Percentiles rank a stretch among this genome's conserved stretches.
These are phyloP conservation scores for Arxiozyma slooffiae DNA, from an alignment of 1,139 yeast species.

Conservation along the genomic window DNA sequence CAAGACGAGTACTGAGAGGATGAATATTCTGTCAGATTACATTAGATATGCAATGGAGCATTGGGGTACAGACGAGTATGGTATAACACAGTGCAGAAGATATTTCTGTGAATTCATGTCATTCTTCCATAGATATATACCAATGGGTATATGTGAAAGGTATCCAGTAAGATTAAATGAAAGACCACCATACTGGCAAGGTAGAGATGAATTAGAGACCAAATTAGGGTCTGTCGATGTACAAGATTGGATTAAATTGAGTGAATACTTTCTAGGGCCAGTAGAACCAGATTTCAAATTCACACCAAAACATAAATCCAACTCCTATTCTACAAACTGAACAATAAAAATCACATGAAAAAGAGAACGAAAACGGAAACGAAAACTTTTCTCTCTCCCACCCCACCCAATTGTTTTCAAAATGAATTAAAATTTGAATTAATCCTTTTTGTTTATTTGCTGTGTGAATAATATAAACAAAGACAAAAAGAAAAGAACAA, in stretches of 20 bases:
- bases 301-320: conserved; percentile 90
- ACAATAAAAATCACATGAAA: too few species aligned
- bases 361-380: too few species aligned
- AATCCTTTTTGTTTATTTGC: too few species aligned
- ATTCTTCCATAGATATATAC: conserved; percentile 88
- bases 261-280: conserved; percentile 94
- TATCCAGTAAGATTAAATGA: conserved; percentile 85
- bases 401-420: too few species aligned
- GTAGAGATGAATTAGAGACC: conserved; percentile 91
- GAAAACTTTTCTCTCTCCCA: too few species aligned
- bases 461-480: background rate
- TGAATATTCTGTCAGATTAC: conserved; percentile 60
- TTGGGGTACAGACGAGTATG: conserved; percentile 97
- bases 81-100: conserved; percentile 78
- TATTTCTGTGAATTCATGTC: conserved; percentile 90
- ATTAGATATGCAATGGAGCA: conserved; percentile 81
- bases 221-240: conserved; percentile 76
- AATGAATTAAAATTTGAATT: too few species aligned
- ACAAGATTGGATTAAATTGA: conserved; percentile 89
- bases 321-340: conserved; percentile 40
- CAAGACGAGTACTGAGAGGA: conserved; percentile 80
- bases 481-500: too few species aligned
- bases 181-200: conserved; percentile 88
- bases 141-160: conserved; percentile 83
- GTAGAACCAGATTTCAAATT: conserved; percentile 66